Evolutionary conservation across 495 filamentous ascomycete genomes (phyloP), one percentile per base, ranked within the genome.

Genomic region (Penicillium verhagenii): DNA sequence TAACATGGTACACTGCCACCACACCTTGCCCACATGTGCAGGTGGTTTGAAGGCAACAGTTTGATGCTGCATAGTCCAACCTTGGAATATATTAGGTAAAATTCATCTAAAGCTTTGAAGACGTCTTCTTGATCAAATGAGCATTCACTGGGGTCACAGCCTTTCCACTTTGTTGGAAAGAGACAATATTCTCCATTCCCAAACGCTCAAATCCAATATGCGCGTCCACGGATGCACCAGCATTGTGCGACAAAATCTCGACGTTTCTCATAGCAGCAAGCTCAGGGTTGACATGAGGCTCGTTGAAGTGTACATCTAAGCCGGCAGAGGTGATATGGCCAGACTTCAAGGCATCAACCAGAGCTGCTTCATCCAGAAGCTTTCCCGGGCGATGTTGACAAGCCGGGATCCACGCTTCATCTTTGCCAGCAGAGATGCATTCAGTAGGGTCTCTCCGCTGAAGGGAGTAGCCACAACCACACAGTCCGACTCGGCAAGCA

Each of bases 301-400:
- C 87, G 18, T 78, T 60, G 5, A 74, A 79, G 66, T 89, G 84
- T 46, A 92, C 88, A 59, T 90, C 88, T 57, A 91, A 71, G 13
- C 85, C 87, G 1, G 81, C 82, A 0, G 78, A 76, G 6, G 71
- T 63, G 0, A 90, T 50, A 9, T 69, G 60, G 0, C 80, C 80
- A 1, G 59, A 54, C 48, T 89, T 83, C 28, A 91, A 60, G 14
- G 86, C 87, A 28, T 79, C 76, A 0, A 85, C 75, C 16, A 92
- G 67, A 21, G 86, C 87, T 20, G 80, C 79, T 67, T 91, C 86
- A 60, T 91, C 86, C 2, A 91, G 79, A 3, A 91, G 72, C 33
- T 75, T 80, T 5, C 88, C 86, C 87, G 76, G n/a, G 87, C 87
- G 40, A 90, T 83, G 57, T 91, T 90, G 28, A 91, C 82, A 31